Evolutionary conservation across 2,329 filamentous ascomycete species (phyloP).

Genomic region (Biscogniauxia mediterranea): DNA sequence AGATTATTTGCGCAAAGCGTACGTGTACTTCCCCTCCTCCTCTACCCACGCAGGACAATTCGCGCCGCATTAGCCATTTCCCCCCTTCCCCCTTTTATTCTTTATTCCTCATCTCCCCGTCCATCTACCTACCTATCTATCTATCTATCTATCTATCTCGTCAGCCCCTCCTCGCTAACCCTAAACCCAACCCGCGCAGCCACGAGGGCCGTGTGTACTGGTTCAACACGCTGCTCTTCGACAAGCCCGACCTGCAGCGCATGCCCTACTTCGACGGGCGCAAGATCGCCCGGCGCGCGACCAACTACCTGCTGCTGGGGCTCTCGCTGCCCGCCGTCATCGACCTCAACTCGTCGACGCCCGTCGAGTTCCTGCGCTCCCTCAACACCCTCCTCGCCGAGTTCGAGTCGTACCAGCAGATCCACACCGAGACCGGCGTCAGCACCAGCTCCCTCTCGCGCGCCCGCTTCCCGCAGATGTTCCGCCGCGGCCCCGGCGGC

Average conservation of each 20-base stretch:
- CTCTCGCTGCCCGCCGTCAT: constrained; percentile 86
- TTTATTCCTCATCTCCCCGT: neutral
- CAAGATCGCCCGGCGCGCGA: constrained; percentile 84
- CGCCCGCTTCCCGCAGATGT: constrained; percentile 80
- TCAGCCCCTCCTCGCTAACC: neutral
- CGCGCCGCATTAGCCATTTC: neutral
- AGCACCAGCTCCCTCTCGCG: constrained; percentile 69
- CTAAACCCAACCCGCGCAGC: constrained; percentile 42
- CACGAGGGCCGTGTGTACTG: constrained; percentile 95
- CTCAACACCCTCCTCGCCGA: constrained; percentile 83
- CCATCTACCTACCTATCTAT: no score
- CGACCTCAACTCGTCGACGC: constrained; percentile 77
- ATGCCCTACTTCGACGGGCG: constrained; percentile 84
- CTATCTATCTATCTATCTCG: no score
- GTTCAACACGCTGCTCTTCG: constrained; percentile 96
- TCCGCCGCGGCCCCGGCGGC: constrained; percentile 62
- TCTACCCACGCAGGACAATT: neutral
- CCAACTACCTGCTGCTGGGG: constrained; percentile 89
- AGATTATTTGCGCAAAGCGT: constrained; percentile 91
- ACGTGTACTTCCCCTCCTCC: constrained; percentile 37
- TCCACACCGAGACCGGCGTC: constrained; percentile 75
- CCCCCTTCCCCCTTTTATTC: neutral
- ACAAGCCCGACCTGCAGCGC: constrained; percentile 72
- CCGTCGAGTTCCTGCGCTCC: constrained; percentile 82
- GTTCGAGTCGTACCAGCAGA: constrained; percentile 89